Evolutionary conservation across 345 rosid species (phyloP).

Genomic region (Reutealis trisperma): DNA sequence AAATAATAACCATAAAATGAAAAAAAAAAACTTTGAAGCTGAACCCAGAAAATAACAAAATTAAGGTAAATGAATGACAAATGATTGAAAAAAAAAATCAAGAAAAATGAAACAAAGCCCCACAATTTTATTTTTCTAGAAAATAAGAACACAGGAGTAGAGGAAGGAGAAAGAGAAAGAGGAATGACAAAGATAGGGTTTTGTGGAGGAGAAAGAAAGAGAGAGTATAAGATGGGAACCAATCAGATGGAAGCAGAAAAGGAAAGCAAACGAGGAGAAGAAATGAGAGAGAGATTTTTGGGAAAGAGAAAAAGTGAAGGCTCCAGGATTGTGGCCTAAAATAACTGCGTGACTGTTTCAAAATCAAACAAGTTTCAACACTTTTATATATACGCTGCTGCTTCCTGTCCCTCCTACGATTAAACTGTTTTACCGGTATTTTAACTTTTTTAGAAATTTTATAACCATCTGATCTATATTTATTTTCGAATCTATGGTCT

Average conservation of each 20-base stretch:
- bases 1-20: not conserved
- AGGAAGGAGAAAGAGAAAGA: not conserved
- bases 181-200: not conserved
- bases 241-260: not conserved
- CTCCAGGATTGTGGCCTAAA: constrained; percentile 29
- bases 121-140: not conserved
- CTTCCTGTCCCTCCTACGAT: not conserved
- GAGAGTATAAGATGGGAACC: not conserved
- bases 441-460: not conserved
- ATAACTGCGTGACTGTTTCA: constrained; percentile 21
- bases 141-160: not conserved
- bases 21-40: not conserved
- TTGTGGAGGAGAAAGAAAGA: constrained; percentile 6
- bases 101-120: not conserved
- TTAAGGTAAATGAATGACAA: not conserved
- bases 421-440: constrained; percentile 24
- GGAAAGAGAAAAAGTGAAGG: not conserved
- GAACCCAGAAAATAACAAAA: not conserved
- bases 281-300: not conserved
- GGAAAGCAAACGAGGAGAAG: not conserved
- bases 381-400: not conserved
- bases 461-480: no score
- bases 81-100: not conserved
- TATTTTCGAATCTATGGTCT: not conserved
- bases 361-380: not conserved